These are phyloP conservation scores for Neurospora intermedia DNA, from an alignment of 495 filamentous ascomycete species.

Conservation along the genomic window DNA sequence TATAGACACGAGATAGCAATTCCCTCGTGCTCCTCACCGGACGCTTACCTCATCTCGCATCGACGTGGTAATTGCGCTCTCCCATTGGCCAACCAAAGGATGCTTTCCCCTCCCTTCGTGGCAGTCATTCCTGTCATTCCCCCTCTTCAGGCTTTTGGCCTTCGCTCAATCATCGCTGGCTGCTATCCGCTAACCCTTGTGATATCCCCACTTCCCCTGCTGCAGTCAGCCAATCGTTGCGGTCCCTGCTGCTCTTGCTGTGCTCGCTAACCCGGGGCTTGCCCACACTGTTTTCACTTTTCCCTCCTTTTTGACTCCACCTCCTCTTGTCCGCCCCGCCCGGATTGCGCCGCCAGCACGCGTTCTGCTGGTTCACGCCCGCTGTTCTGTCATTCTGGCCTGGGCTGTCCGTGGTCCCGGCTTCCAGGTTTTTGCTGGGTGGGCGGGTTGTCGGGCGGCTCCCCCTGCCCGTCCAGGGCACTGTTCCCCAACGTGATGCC, in stretches of 20 bases:
- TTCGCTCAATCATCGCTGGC: conserved; percentile 23
- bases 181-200: conserved; percentile 26
- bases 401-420: background rate
- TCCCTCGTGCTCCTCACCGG: background rate
- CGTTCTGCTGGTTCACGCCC: background rate
- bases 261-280: background rate
- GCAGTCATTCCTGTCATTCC: conserved; percentile 7
- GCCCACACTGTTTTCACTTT: conserved; percentile 1
- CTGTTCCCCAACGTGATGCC: background rate
- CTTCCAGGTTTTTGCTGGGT: background rate
- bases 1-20: background rate
- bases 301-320: background rate
- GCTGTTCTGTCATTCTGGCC: background rate
- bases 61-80: background rate
- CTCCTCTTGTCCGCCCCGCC: background rate
- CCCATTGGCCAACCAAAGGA: conserved; percentile 12
- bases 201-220: conserved; percentile 15
- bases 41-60: conserved; percentile 17
- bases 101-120: background rate
- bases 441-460: background rate
- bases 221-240: conserved; percentile 20
- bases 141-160: conserved; percentile 8
- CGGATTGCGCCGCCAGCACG: background rate
- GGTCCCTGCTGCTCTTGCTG: conserved; percentile 7
- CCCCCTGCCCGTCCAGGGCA: background rate